A percentile compares a stretch with the other conserved stretches of the same genome.
Evolutionary conservation across 208 protist species (phyloP).

Genomic region (Wallacemonas sp.): DNA sequence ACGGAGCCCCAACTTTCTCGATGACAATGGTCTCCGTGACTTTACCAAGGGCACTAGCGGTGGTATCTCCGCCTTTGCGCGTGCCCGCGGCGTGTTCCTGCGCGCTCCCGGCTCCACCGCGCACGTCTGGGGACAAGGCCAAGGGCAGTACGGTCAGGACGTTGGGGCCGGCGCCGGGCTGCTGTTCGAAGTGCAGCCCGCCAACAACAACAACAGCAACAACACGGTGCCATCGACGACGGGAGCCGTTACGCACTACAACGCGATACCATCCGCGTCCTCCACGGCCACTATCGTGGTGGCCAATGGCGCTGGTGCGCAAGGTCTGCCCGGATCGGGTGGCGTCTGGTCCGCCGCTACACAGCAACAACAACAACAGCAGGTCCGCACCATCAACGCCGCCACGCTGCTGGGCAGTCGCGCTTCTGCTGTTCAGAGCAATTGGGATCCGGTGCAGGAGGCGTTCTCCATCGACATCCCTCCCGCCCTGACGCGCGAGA

Average conservation of each 20-base stretch:
- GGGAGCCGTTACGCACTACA: no score
- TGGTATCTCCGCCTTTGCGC: not conserved
- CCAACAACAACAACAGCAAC: not conserved
- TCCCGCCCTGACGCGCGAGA: constrained; percentile 25
- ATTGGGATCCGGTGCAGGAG: constrained; percentile 18
- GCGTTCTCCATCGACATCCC: constrained; percentile 25
- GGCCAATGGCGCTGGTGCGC: no score
- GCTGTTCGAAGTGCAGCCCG: constrained; percentile 12
- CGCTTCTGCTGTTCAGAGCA: constrained; percentile 1
- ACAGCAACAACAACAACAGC: not conserved
- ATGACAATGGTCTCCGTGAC: not conserved
- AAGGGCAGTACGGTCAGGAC: constrained; percentile 7
- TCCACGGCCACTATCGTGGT: no score
- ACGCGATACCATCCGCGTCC: no score
- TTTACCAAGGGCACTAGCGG: not conserved
- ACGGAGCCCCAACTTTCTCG: not conserved
- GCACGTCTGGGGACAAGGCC: constrained; percentile 9
- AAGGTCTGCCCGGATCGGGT: no score
- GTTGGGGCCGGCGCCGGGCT: not conserved
- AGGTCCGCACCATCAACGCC: not conserved
- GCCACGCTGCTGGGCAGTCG: not conserved
- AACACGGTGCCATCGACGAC: not conserved
- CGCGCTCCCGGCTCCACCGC: not conserved
- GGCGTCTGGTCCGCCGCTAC: no score
- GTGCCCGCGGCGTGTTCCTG: constrained; percentile 5